phyloP scores from a whole-genome alignment of 1,284 basidiomycete species.

The Malassezia equina region DNA sequence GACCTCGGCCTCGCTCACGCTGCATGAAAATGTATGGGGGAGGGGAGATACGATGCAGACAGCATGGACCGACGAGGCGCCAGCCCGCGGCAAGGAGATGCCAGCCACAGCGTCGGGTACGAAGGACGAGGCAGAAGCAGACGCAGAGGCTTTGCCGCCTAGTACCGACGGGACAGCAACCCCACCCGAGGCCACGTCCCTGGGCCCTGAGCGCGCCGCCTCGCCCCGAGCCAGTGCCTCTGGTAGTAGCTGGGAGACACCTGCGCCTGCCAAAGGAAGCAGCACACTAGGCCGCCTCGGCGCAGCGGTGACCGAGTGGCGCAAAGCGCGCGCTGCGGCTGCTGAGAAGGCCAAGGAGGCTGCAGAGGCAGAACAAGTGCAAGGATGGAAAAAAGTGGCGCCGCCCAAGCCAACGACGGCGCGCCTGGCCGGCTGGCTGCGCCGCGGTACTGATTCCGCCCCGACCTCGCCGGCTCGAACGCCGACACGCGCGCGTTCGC shows the following conservation, averaged over 20 bases:
- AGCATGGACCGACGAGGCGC: not conserved
- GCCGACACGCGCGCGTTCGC: not conserved
- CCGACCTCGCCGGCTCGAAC: not conserved
- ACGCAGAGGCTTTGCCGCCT: too few species aligned
- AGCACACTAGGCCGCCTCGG: conserved; percentile 1
- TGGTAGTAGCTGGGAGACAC: too few species aligned
- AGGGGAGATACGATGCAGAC: conserved; percentile 8
- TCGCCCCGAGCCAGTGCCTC: too few species aligned
- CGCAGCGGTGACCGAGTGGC: conserved; percentile 6
- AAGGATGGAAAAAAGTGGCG: conserved; percentile 10
- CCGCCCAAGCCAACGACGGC: not conserved
- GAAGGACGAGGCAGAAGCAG: not conserved
- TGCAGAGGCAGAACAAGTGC: not conserved
- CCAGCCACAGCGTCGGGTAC: too few species aligned
- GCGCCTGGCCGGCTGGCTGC: not conserved
- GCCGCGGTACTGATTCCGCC: not conserved
- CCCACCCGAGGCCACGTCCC: too few species aligned
- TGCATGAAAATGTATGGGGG: conserved; percentile 16
- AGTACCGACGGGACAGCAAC: too few species aligned
- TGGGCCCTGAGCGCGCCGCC: too few species aligned
- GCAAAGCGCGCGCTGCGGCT: not conserved
- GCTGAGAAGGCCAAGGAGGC: not conserved
- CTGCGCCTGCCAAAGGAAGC: not conserved
- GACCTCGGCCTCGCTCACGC: conserved; percentile 5
- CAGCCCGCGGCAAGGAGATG: too few species aligned